phyloP scores from a whole-genome alignment of 306 rosid species.

The Cucurbita maxima region DNA sequence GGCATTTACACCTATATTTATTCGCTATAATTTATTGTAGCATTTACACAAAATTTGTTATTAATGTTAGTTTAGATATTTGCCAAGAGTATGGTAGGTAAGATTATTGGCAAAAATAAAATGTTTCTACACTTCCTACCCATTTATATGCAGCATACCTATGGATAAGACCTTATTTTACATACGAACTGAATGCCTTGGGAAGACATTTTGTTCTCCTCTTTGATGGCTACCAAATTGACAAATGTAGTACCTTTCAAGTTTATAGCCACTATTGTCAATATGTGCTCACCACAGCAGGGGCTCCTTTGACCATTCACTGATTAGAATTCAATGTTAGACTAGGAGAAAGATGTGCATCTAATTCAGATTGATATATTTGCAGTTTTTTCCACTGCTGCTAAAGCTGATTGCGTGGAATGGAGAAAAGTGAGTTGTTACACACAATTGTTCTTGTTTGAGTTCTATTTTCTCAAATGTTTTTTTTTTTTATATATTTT shows the following conservation, averaged over 20 bases:
- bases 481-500: not conserved
- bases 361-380: slow-evolving; percentile 6
- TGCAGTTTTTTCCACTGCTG: slow-evolving; percentile 92
- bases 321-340: not conserved
- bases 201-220: not conserved
- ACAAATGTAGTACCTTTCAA: not conserved
- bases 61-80: not conserved
- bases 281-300: not conserved
- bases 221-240: not conserved
- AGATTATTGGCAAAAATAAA: not conserved
- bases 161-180: not conserved
- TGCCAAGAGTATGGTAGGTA: not conserved
- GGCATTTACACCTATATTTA: too few species aligned
- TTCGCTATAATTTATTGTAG: too few species aligned
- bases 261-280: not conserved
- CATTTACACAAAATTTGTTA: not conserved
- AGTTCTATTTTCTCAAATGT: not conserved
- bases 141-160: not conserved
- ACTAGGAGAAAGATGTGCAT: not conserved
- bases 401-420: slow-evolving; percentile 91
- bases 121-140: not conserved
- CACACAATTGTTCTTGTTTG: not conserved
- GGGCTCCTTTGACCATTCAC: not conserved
- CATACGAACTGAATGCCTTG: not conserved
- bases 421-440: slow-evolving; percentile 54